phyloP scores from a whole-genome alignment of 2,329 filamentous ascomycete species.

The Emergomyces orientalis region DNA sequence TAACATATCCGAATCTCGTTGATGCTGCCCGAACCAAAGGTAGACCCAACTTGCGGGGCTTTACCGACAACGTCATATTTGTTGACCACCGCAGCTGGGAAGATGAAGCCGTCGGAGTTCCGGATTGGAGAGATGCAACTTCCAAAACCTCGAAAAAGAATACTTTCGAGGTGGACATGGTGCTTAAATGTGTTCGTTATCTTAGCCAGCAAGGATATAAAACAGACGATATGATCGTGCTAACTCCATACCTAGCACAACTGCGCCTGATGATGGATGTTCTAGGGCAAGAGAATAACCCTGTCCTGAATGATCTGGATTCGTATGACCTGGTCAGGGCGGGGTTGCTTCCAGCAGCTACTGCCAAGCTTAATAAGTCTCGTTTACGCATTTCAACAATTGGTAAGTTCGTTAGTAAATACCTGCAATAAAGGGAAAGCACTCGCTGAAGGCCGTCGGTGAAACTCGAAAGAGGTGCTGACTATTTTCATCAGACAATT shows the following conservation, averaged over 20 bases:
- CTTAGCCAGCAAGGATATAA: constrained; percentile 63
- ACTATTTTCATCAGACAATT: constrained; percentile 52
- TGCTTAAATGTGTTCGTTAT: constrained; percentile 56
- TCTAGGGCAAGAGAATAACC: constrained; percentile 51
- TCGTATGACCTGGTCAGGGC: constrained; percentile 52
- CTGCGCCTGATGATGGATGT: constrained; percentile 42
- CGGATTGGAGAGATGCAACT: constrained; percentile 44
- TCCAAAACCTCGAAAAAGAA: constrained; percentile 53
- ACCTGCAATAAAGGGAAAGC: not conserved
- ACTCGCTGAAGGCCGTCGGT: too few relatives aligned
- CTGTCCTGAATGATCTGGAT: constrained; percentile 60
- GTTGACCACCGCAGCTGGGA: constrained; percentile 55
- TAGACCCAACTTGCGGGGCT: constrained; percentile 45
- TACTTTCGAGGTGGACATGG: constrained; percentile 55
- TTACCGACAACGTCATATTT: constrained; percentile 55
- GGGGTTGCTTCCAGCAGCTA: constrained; percentile 50
- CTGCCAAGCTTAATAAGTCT: constrained; percentile 43
- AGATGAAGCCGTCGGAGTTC: constrained; percentile 32
- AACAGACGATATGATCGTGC: constrained; percentile 54
- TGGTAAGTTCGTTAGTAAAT: constrained; percentile 38
- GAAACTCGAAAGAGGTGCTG: not conserved
- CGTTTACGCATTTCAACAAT: constrained; percentile 58
- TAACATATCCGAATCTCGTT: constrained; percentile 54
- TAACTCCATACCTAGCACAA: constrained; percentile 54
- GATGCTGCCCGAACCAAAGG: constrained; percentile 45